phyloP scores from a whole-genome alignment of 352 stramenopile genomes.

The Blastocystis sp. region DNA sequence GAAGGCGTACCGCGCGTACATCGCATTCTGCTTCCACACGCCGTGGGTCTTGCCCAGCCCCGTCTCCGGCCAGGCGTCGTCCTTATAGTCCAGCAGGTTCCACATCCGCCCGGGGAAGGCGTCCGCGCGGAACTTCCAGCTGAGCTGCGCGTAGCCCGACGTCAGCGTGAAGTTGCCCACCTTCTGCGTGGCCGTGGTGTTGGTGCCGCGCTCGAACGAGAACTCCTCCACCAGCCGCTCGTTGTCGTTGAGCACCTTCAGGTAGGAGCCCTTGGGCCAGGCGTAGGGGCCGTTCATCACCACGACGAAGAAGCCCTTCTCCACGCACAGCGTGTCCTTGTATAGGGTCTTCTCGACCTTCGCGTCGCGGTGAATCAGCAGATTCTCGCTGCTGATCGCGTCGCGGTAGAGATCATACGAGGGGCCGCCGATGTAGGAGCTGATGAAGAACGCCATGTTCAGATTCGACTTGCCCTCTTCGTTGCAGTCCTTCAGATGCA shows the following conservation, averaged over 20 bases:
- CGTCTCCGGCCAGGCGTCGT: too few species aligned
- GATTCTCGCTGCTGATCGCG: not conserved
- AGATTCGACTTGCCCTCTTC: not conserved
- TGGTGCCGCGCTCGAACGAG: not conserved
- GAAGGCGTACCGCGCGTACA: slow-evolving; percentile 28
- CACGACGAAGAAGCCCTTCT: not conserved
- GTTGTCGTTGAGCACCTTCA: not conserved
- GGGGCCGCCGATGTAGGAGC: not conserved
- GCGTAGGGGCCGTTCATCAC: slow-evolving; percentile 21
- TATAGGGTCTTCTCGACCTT: not conserved
- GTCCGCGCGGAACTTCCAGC: too few species aligned
- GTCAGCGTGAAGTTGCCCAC: not conserved
- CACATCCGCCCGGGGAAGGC: too few species aligned
- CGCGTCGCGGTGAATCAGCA: too few species aligned
- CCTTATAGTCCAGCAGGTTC: too few species aligned
- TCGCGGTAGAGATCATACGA: not conserved
- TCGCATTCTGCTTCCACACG: not conserved
- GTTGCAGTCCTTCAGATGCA: slow-evolving; percentile 13
- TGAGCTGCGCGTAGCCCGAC: too few species aligned
- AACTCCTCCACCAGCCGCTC: slow-evolving; percentile 12
- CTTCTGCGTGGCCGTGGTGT: not conserved
- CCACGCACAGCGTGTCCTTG: slow-evolving; percentile 7
- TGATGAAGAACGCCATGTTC: not conserved
- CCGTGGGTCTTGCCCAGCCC: not conserved
- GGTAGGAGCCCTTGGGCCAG: slow-evolving; percentile 2